Evolutionary conservation across 208 protist species (phyloP).

Genomic region (Leishmania tarentolae): DNA sequence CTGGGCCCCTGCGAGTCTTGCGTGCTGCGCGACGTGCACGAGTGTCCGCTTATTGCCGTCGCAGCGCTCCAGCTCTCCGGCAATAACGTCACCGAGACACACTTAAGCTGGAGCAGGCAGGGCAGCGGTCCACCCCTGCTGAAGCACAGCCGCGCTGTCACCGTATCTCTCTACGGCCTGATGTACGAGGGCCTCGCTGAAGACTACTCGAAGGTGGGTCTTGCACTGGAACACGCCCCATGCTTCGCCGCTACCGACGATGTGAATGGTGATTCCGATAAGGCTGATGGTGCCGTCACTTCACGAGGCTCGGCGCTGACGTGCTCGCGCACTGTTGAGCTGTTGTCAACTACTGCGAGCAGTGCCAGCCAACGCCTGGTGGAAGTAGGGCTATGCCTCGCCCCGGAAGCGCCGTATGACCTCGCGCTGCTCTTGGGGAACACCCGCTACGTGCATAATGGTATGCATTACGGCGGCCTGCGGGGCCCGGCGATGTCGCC

Average conservation of each 20-base stretch:
- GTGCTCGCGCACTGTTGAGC: constrained; percentile 4
- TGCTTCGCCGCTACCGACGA: background rate
- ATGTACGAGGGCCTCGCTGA: constrained; percentile 63
- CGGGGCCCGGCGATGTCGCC: background rate
- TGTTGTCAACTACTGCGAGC: constrained; percentile 9
- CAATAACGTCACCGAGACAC: constrained; percentile 13
- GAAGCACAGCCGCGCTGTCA: constrained; percentile 11
- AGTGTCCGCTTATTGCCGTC: constrained; percentile 46
- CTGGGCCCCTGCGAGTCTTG: constrained; percentile 62
- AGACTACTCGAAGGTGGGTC: constrained; percentile 56
- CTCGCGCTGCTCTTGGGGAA: constrained; percentile 53
- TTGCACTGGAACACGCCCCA: constrained; percentile 50
- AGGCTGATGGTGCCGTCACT: background rate
- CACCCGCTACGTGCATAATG: constrained; percentile 59
- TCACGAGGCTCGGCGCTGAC: background rate
- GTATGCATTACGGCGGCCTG: constrained; percentile 25
- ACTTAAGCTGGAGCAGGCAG: constrained; percentile 20
- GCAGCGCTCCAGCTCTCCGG: constrained; percentile 28
- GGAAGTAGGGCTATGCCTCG: constrained; percentile 26
- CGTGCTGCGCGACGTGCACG: constrained; percentile 44
- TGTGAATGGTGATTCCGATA: background rate
- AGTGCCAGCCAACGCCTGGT: constrained; percentile 12
- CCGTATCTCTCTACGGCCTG: constrained; percentile 41
- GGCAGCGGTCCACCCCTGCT: constrained; percentile 7
- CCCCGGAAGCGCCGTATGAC: constrained; percentile 66